A percentile compares a stretch with the other conserved stretches of the same genome.
phyloP scores from a whole-genome alignment of 2,329 filamentous ascomycete genomes.

The Claviceps spartinae region DNA sequence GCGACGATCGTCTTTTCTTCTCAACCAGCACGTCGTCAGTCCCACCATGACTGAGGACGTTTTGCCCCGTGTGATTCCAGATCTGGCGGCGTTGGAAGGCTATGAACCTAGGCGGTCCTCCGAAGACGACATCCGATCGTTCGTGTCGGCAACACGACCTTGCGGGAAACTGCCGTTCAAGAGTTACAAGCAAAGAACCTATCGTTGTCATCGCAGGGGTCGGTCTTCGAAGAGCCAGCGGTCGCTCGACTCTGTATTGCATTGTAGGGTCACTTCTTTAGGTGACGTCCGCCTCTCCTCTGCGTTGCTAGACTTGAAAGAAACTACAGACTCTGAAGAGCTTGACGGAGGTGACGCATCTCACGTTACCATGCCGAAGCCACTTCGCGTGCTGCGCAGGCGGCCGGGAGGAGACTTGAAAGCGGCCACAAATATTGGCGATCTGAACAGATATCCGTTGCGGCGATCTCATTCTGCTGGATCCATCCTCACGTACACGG shows the following conservation, averaged over 20 bases:
- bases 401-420: constrained; percentile 64
- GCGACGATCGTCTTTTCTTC: constrained; percentile 40
- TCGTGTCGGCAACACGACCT: constrained; percentile 14
- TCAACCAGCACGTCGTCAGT: constrained; percentile 32
- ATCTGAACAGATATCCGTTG: constrained; percentile 37
- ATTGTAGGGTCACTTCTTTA: constrained; percentile 45
- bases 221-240: constrained; percentile 34
- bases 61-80: constrained; percentile 34
- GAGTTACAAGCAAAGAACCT: constrained; percentile 13
- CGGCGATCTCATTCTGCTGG: constrained; percentile 44
- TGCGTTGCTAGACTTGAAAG: constrained; percentile 47
- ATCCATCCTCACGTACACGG: constrained; percentile 45
- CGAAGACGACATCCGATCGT: constrained; percentile 21
- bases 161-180: constrained; percentile 16
- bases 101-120: constrained; percentile 15
- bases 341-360: constrained; percentile 34
- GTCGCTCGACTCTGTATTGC: constrained; percentile 37
- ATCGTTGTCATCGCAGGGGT: constrained; percentile 28
- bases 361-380: constrained; percentile 28
- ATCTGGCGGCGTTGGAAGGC: constrained; percentile 26
- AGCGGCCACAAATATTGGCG: constrained; percentile 51
- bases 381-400: constrained; percentile 53
- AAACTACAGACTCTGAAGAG: constrained; percentile 38
- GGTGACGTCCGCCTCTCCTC: constrained; percentile 40
- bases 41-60: constrained; percentile 24